These are phyloP conservation scores for Acorus gramineus DNA, from an alignment of 106 monocot species.

Conservation along the genomic window DNA sequence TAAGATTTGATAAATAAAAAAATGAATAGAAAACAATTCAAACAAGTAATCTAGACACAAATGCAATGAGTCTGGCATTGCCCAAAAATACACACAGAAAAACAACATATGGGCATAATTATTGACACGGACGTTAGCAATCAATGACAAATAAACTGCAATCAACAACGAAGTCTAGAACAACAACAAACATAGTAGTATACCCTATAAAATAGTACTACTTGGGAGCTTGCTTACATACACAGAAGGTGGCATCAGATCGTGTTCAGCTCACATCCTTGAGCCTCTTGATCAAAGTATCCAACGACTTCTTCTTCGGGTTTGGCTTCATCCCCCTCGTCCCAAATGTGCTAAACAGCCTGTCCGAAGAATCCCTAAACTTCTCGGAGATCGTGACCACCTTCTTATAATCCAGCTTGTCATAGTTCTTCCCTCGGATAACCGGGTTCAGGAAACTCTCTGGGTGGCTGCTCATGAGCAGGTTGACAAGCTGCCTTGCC, in stretches of 20 bases:
- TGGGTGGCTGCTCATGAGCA: slow-evolving; percentile 75
- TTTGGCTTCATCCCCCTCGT: slow-evolving; percentile 55
- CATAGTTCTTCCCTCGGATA: slow-evolving; percentile 84
- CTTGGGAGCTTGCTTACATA: slow-evolving; percentile 8
- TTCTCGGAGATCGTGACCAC: slow-evolving; percentile 74
- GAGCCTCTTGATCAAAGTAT: slow-evolving; percentile 86
- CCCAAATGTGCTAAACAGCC: slow-evolving; percentile 78
- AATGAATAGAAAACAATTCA: too few species aligned
- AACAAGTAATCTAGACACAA: too few species aligned
- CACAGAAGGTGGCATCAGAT: not conserved
- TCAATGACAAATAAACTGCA: too few species aligned
- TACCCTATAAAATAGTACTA: too few species aligned
- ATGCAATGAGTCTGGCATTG: too few species aligned
- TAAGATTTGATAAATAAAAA: too few species aligned
- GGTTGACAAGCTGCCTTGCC: slow-evolving; percentile 84
- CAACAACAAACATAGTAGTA: too few species aligned
- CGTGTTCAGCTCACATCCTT: slow-evolving; percentile 56
- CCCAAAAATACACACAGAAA: too few species aligned
- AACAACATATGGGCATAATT: too few species aligned
- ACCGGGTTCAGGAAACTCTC: slow-evolving; percentile 91
- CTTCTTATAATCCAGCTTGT: slow-evolving; percentile 86
- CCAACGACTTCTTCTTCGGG: slow-evolving; percentile 84
- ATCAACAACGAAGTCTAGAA: too few species aligned
- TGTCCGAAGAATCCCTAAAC: slow-evolving; percentile 84
- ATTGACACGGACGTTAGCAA: too few species aligned